phyloP scores from a whole-genome alignment of 331 rosid genomes.

The Pyracantha coccinea region DNA sequence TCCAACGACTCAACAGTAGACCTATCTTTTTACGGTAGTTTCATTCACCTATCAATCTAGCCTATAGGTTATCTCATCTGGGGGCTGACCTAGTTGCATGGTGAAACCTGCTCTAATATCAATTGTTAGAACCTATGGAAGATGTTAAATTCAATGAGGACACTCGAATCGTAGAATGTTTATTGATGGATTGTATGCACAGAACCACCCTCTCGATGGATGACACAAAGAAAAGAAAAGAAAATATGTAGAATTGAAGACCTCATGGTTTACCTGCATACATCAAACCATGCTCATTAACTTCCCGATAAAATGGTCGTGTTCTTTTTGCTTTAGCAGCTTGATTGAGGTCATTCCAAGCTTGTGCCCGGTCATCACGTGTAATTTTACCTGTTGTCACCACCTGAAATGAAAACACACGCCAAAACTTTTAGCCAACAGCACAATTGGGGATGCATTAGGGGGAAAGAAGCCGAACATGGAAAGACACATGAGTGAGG shows the following conservation, averaged over 20 bases:
- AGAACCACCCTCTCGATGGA: neutral
- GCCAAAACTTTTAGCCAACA: slow-evolving; percentile 5
- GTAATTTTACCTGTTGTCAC: slow-evolving; percentile 60
- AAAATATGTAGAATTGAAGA: neutral
- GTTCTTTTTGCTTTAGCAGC: slow-evolving; percentile 67
- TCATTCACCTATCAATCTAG: neutral
- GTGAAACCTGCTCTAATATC: neutral
- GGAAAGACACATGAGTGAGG: slow-evolving; percentile 7
- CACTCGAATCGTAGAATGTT: neutral
- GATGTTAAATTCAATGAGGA: neutral
- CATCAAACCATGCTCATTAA: slow-evolving; percentile 64
- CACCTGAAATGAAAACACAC: slow-evolving; percentile 46
- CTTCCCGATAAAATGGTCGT: slow-evolving; percentile 74
- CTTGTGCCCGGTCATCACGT: slow-evolving; percentile 53
- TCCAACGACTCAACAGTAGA: too few species aligned
- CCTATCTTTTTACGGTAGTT: neutral
- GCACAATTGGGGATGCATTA: neutral
- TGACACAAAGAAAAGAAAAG: neutral
- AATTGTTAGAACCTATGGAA: neutral
- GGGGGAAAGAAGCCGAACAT: neutral
- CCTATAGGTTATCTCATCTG: neutral
- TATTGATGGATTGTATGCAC: neutral
- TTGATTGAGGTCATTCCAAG: slow-evolving; percentile 70
- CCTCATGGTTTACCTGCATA: slow-evolving; percentile 65
- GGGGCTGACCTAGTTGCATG: neutral